Percentiles rank a stretch among this genome's conserved stretches.
Evolutionary conservation across 1,284 basidiomycete genomes (phyloP).

Genomic region (Ceratobasidium sp.): DNA sequence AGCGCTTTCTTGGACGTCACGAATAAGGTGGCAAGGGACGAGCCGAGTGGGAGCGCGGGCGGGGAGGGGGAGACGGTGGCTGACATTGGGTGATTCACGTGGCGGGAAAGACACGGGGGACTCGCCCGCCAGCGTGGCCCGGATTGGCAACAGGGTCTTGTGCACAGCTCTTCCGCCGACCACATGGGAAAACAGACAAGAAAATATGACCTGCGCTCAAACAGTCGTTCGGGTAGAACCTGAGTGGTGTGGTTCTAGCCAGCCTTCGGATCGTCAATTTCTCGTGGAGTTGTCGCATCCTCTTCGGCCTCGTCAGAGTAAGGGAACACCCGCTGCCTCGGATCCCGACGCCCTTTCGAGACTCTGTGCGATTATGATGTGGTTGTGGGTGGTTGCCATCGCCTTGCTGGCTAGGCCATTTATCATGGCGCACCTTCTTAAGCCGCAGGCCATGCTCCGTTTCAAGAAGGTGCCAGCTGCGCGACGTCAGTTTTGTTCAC

Average conservation of each 20-base stretch:
- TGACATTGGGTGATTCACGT: constrained; percentile 43
- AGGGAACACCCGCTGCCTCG: constrained; percentile 29
- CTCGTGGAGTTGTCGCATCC: constrained; percentile 45
- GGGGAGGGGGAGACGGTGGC: constrained; percentile 27
- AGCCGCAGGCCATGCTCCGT: constrained; percentile 41
- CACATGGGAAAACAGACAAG: constrained; percentile 26
- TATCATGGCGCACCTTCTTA: constrained; percentile 45
- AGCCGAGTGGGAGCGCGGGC: constrained; percentile 6
- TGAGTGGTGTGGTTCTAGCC: constrained; percentile 34
- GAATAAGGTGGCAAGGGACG: constrained; percentile 71
- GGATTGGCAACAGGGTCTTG: constrained; percentile 31
- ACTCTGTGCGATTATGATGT: constrained; percentile 44
- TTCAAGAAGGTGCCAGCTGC: constrained; percentile 44
- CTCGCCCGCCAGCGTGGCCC: constrained; percentile 3
- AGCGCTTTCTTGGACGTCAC: constrained; percentile 81
- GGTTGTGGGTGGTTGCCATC: constrained; percentile 44
- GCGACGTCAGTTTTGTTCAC: constrained; percentile 42
- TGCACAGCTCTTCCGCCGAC: constrained; percentile 32
- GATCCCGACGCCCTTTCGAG: constrained; percentile 41
- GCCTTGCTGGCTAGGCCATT: constrained; percentile 45
- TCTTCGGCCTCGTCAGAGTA: constrained; percentile 42
- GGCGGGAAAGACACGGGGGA: constrained; percentile 6
- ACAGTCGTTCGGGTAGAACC: constrained; percentile 28
- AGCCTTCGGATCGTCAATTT: constrained; percentile 45
- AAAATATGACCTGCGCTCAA: constrained; percentile 23